Percentiles rank a stretch among this genome's conserved stretches.
Evolutionary conservation across 306 rosid species (phyloP).

Genomic region (Fagus crenata): DNA sequence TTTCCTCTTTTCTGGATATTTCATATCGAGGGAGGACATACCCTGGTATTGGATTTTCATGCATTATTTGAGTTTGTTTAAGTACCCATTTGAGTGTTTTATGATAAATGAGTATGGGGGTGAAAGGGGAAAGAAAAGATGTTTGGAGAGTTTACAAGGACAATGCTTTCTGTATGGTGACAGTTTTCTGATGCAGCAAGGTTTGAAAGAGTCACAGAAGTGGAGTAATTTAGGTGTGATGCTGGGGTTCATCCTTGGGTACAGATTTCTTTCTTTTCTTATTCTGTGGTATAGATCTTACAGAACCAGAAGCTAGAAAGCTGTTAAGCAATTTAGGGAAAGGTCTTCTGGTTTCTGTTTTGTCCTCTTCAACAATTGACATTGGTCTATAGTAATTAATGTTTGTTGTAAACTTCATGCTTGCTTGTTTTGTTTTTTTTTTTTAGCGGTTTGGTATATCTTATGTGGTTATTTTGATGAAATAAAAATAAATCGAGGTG

Average conservation of each 20-base stretch:
- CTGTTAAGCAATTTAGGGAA: not conserved
- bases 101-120: conserved; percentile 47
- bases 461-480: too few relatives aligned
- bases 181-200: conserved; percentile 31
- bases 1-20: conserved; percentile 51
- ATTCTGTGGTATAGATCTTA: conserved; percentile 39
- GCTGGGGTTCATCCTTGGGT: conserved; percentile 40
- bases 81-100: conserved; percentile 55
- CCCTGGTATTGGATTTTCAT: conserved; percentile 50
- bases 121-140: conserved; percentile 21
- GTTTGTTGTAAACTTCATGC: not conserved
- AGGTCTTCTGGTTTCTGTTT: too few relatives aligned
- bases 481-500: too few relatives aligned
- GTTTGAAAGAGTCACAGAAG: conserved; percentile 34
- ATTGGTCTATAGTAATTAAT: not conserved
- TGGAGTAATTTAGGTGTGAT: conserved; percentile 43
- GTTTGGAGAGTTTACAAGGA: conserved; percentile 31
- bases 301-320: conserved; percentile 25
- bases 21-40: conserved; percentile 39
- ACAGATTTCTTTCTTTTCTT: conserved; percentile 38
- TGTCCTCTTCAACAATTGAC: not conserved
- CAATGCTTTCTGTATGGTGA: conserved; percentile 32
- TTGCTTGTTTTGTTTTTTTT: not conserved
- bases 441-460: too few relatives aligned
- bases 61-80: conserved; percentile 47